Evolutionary conservation across 768 basidiomycete genomes (phyloP).

Genomic region (Panaeolus papilionaceus): DNA sequence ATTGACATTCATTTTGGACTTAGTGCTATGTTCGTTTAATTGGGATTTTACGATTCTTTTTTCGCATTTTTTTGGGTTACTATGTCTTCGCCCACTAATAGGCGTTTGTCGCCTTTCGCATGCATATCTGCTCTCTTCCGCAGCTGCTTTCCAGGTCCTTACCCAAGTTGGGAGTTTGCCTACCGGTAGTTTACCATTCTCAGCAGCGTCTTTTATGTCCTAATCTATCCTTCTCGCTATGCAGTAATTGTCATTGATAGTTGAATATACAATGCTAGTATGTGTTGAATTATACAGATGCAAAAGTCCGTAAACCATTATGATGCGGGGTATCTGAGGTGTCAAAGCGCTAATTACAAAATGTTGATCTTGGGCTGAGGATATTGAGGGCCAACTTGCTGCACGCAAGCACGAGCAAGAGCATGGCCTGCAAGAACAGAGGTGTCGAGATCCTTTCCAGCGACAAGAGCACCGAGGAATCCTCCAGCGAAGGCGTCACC

Average conservation of each 20-base stretch:
- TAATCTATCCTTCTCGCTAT: not conserved
- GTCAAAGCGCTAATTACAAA: constrained; percentile 31
- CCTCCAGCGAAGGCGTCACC: constrained; percentile 98
- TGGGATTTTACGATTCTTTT: not conserved
- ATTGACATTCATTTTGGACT: constrained; percentile 1
- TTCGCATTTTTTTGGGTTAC: not conserved
- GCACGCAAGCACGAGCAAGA: constrained; percentile 85
- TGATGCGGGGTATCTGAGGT: constrained; percentile 3
- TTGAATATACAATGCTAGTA: constrained; percentile 14
- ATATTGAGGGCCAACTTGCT: constrained; percentile 65
- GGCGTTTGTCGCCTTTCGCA: not conserved
- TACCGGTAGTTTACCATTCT: not conserved
- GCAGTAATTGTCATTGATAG: constrained; percentile 9
- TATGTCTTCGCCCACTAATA: not conserved
- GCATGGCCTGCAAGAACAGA: constrained; percentile 87
- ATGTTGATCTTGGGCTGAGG: constrained; percentile 57
- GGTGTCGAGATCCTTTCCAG: constrained; percentile 80
- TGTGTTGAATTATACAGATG: constrained; percentile 14
- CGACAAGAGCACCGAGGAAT: constrained; percentile 85
- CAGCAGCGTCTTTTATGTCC: not conserved
- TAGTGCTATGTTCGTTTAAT: constrained; percentile 9
- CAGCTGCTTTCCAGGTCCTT: not conserved
- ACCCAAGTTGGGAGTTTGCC: not conserved
- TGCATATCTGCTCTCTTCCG: not conserved
- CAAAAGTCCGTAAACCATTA: constrained; percentile 10